Base-by-base conservation (phyloP, 2,329 filamentous ascomycete species). In the Aspergillus pseudoglaucus region DNA sequence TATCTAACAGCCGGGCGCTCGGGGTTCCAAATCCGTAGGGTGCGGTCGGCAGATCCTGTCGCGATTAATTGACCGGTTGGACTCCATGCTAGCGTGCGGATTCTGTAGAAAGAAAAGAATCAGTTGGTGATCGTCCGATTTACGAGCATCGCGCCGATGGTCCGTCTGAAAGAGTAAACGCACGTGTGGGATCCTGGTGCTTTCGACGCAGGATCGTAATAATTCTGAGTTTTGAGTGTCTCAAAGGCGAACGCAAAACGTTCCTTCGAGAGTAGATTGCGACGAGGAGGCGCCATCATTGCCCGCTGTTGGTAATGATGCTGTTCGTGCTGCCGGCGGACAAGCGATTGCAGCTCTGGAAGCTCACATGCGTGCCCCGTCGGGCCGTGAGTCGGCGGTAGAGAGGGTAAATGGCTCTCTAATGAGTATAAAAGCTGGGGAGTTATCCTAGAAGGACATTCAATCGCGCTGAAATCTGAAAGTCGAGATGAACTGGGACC, bases 1-100 rank as follows among this genome's bases (percentile, higher is more conserved):
- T 75, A 72, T 57, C 68, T 68, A 22, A 68, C 65, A 51, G 67
- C 62, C 15, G 74, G 68, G 46, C 73, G 69, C 48, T 76, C 73
- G 0, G 74, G 74, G 53, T 98, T 95, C 91, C 93, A 98, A 55
- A 98, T 83, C n/a, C 90, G 85, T 40, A 98, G 76, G 0, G 84
- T 84, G 46, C 91, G 90, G 69, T 97, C 87, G 7, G 91, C 88
- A 2, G 88, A 87, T 2, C 89, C 90, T 0, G 90, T 94, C 0
- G 91, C 91, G 51, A 97, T 83, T 50, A 93, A 75, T 7, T 82
- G 86, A 30, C 91, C 90, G 0, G 88, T 75, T 0, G 90, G 88
- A 55, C 91, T 95, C 91, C 91, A 97, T 35, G 87, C 84, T 55
- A 97, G 84, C 1, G 86, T 85, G 37, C 87, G 83, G 48, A 94